Base-by-base conservation (phyloP, 2,329 filamentous ascomycete species). In the Chalara sp. region DNA sequence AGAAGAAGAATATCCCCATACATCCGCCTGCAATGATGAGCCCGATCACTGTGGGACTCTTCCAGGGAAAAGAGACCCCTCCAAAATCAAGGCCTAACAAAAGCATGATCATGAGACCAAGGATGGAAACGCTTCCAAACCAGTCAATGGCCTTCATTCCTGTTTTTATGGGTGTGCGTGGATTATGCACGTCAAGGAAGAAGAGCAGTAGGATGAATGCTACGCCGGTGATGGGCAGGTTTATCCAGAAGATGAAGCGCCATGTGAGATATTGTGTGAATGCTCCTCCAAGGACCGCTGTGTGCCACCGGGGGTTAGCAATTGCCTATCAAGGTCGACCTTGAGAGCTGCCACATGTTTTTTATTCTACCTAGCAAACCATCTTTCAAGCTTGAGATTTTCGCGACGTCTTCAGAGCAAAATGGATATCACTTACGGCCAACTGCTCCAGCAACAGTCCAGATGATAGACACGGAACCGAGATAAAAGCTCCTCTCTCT, bases 1-100 rank as follows among this genome's bases (percentile, higher is more conserved):
- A 49, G 56, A 83, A 69, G 67, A 95, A 95, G 32, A 57, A 35
- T 3, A 42, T 31, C 5, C 86, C 75, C 11, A 78, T 71, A 37
- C 86, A 53, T 32, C 78, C 62, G 28, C 89, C 89, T 58, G 92
- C 89, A 46, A 92, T 70, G 56, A 95, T 75, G 31, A 95, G 75
- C 61, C 86, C 90, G 59, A 95, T 76, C 32, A 91, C 86, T 1
- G 79, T 84, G 1, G 86, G 75, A 0, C 86, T 91, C 48, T 70
- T 69, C 89, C 89, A 95, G 11, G 31, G 82, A 56, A 79, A 80
- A 33, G 74, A 73, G 46, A 87, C 78, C 47, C 88, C 89, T 49
- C 89, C 90, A 56, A 91, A 87, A 60, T 93, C 84, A 6, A 95
- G 78, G 1, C 89, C 89, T 39, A 95, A 80, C 3, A 95, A 78